Percentiles rank a stretch among this genome's conserved stretches.
Conservation (phyloP, 2,329 filamentous ascomycete genomes). For the Rutstroemia sydowiana region DNA sequence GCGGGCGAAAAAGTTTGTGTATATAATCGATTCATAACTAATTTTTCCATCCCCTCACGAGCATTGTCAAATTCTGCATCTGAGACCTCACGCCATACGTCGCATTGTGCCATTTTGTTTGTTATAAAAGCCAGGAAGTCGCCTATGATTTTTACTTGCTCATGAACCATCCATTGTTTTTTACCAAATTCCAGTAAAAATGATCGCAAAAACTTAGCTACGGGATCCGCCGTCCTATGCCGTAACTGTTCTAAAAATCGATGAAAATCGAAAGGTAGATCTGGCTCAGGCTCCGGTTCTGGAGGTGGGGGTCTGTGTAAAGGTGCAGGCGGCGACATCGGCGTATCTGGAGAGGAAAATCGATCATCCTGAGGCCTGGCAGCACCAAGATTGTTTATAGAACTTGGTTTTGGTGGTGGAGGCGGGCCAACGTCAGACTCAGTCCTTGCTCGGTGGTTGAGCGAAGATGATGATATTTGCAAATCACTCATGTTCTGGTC, state of each 20-base stretch:
- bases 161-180: constrained; percentile 98
- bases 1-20: constrained; percentile 93
- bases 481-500: constrained; percentile 27
- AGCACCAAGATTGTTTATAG: constrained; percentile 27
- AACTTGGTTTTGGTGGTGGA: constrained; percentile 36
- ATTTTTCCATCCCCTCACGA: constrained; percentile 96
- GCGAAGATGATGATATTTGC: constrained; percentile 19
- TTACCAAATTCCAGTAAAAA: constrained; percentile 94
- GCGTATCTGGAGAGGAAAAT: constrained; percentile 28
- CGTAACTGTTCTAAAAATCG: constrained; percentile 91
- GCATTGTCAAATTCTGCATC: constrained; percentile 98
- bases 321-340: constrained; percentile 39
- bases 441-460: constrained; percentile 14
- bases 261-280: constrained; percentile 93
- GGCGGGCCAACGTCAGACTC: constrained; percentile 28
- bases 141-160: constrained; percentile 97
- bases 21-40: constrained; percentile 97
- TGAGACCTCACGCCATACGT: constrained; percentile 92
- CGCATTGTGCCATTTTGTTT: constrained; percentile 96
- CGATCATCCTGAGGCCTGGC: constrained; percentile 38
- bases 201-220: constrained; percentile 89
- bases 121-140: constrained; percentile 96
- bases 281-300: constrained; percentile 70
- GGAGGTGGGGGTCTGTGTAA: constrained; percentile 59
- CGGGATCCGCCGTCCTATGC: constrained; percentile 95